Percentiles rank a stretch among this genome's conserved stretches.
These are phyloP conservation scores for Aphanomyces stellatus DNA, from an alignment of 352 stramenopile genomes.

Conservation along the genomic window DNA sequence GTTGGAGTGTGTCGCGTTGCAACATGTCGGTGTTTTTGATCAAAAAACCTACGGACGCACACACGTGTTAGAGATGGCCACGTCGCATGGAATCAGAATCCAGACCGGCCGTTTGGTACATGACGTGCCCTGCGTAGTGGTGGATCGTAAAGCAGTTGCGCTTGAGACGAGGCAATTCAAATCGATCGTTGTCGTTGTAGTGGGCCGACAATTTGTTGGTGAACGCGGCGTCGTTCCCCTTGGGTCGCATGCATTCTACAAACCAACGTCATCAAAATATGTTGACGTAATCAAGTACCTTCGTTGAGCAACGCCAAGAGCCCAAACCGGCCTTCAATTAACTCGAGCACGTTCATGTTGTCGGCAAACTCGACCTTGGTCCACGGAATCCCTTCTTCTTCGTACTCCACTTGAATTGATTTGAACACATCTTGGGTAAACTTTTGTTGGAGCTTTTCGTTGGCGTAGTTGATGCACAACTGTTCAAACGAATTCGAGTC, in stretches of 20 bases:
- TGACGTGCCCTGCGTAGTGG: slow-evolving; percentile 94
- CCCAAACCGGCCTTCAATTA: slow-evolving; percentile 82
- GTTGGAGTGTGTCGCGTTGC: slow-evolving; percentile 85
- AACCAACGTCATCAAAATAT: background rate
- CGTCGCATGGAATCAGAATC: background rate
- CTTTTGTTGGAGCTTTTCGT: slow-evolving; percentile 92
- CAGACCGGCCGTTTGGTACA: slow-evolving; percentile 83
- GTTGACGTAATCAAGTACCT: slow-evolving; percentile 42
- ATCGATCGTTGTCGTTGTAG: slow-evolving; percentile 83
- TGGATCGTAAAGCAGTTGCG: slow-evolving; percentile 90
- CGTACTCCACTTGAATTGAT: slow-evolving; percentile 92
- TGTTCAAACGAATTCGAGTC: slow-evolving; percentile 95
- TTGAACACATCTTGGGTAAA: slow-evolving; percentile 95
- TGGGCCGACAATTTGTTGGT: slow-evolving; percentile 83
- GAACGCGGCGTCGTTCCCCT: slow-evolving; percentile 79
- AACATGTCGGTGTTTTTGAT: slow-evolving; percentile 96
- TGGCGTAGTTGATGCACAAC: slow-evolving; percentile 95
- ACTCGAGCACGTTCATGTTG: slow-evolving; percentile 85
- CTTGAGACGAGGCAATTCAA: slow-evolving; percentile 73
- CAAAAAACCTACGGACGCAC: slow-evolving; percentile 68
- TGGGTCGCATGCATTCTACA: slow-evolving; percentile 76
- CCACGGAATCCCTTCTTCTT: slow-evolving; percentile 91
- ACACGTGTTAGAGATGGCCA: background rate
- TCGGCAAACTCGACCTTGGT: slow-evolving; percentile 87
- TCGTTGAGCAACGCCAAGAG: slow-evolving; percentile 93